Percentiles rank a stretch among this genome's conserved stretches.
phyloP scores from a whole-genome alignment of 225 moss, liverwort and hornwort species.

The Bryum argenteum region DNA sequence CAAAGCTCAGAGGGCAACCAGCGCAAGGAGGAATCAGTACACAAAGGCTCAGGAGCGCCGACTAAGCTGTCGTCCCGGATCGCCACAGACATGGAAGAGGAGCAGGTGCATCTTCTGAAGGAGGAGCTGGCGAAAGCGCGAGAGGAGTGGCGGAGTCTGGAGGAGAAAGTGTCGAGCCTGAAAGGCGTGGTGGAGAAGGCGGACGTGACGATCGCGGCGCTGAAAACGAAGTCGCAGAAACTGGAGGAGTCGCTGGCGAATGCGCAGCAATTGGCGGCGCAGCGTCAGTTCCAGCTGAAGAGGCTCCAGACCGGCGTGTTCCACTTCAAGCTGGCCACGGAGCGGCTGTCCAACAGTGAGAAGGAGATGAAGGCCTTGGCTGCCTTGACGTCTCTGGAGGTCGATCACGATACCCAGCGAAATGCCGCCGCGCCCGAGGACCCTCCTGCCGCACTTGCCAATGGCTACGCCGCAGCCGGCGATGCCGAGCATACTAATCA shows the following conservation, averaged over 20 bases:
- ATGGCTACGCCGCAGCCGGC: slow-evolving; percentile 29
- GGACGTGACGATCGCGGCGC: slow-evolving; percentile 49
- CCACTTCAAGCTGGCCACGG: slow-evolving; percentile 56
- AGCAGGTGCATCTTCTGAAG: slow-evolving; percentile 49
- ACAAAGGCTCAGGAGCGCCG: neutral
- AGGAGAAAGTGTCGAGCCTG: slow-evolving; percentile 55
- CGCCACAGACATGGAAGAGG: slow-evolving; percentile 50
- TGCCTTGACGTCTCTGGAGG: slow-evolving; percentile 41
- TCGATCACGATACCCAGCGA: slow-evolving; percentile 33
- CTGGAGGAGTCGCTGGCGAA: slow-evolving; percentile 51
- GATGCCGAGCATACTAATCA: slow-evolving; percentile 37
- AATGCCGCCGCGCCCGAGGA: slow-evolving; percentile 30
- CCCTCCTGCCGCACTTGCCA: slow-evolving; percentile 25
- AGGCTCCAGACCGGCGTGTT: slow-evolving; percentile 53
- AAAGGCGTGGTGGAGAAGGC: slow-evolving; percentile 60
- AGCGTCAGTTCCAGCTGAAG: slow-evolving; percentile 61
- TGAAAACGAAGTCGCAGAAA: slow-evolving; percentile 55
- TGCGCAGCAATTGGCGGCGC: slow-evolving; percentile 40
- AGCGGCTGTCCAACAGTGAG: slow-evolving; percentile 55
- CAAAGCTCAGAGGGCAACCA: slow-evolving; percentile 51
- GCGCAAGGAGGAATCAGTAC: slow-evolving; percentile 45
- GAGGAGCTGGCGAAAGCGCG: slow-evolving; percentile 50
- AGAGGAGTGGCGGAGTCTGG: slow-evolving; percentile 41
- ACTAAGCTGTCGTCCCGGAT: slow-evolving; percentile 49
- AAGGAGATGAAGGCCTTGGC: slow-evolving; percentile 59